Evolutionary conservation across 768 basidiomycete species (phyloP), one percentile per base, ranked within the genome.

Genomic region (Suillus lakei): DNA sequence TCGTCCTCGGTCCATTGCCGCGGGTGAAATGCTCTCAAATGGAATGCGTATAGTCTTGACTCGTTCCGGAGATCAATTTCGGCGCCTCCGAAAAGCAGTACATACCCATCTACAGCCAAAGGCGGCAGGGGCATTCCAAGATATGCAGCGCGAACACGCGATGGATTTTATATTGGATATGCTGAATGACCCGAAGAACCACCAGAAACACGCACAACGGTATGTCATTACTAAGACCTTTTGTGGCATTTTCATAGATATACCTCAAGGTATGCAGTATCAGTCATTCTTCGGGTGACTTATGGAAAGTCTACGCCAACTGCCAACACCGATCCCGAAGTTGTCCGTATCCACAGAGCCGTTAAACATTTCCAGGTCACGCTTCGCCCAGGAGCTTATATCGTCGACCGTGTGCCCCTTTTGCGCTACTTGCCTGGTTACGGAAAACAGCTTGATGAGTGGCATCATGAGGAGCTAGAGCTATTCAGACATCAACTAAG

Each of bases 381-480:
- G 26, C 7, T 26, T 50, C 48, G 23, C 23, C 48, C 48, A 50
- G 48, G 48, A 50, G 23, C 48, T 50, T 6, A 50, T 50, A 23
- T 50, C 23, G 48, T 50, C 13, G 48, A 50, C 26, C 48, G 48
- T 15, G 13, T 50, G 7, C 48, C 48, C 3, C 15, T 50, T 50
- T 50, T 50, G 48, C 48, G 48, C 23, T 50, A 50, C 48, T 26
- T 50, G 23, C 48, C 48, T 26, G 48, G 48, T 50, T 50, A 50
- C 23, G 48, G 48, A 26, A 50, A 50, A 26, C 48, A 50, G 26
- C 48, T 50, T 26, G 2, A 50, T 26, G 23, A 50, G 23, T 50
- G 48, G 48, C 48, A 50, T 50, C 23, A 8, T 3, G 48, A 50
- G 13, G 48, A 50, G 23, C 48, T 50, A 15, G 48, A 26, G 48